Conservation (phyloP, 805 yeast species). For the Saccharomycopsis fermentans region DNA sequence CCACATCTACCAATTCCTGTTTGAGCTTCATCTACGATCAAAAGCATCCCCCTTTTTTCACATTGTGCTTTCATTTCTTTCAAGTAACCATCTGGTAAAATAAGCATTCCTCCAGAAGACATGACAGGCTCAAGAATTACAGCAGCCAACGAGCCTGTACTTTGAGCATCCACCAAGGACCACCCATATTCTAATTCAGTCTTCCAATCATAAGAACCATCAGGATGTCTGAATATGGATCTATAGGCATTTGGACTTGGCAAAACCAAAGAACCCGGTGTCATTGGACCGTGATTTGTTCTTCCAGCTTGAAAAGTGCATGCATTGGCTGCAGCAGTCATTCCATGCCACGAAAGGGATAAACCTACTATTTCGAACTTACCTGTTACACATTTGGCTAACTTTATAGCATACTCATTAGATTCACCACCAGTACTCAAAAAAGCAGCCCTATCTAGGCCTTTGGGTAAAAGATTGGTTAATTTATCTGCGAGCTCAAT, state of each 20-base stretch:
- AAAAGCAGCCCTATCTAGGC: slow-evolving; percentile 22
- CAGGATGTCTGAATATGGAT: slow-evolving; percentile 23
- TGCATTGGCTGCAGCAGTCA: slow-evolving; percentile 24
- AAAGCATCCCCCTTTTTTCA: slow-evolving; percentile 33
- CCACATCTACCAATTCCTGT: slow-evolving; percentile 48
- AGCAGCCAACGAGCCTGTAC: slow-evolving; percentile 37
- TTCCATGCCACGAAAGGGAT: slow-evolving; percentile 25
- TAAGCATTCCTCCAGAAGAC: slow-evolving; percentile 45
- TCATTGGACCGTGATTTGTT: slow-evolving; percentile 23
- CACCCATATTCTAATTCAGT: slow-evolving; percentile 24
- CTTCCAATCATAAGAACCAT: slow-evolving; percentile 25
- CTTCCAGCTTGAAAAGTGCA: slow-evolving; percentile 24
- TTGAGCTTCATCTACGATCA: slow-evolving; percentile 47
- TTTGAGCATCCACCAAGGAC: slow-evolving; percentile 22
- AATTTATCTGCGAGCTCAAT: slow-evolving; percentile 24
- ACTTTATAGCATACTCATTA: slow-evolving; percentile 27
- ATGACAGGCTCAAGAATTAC: slow-evolving; percentile 42
- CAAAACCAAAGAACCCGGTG: slow-evolving; percentile 23
- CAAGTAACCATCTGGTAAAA: slow-evolving; percentile 26
- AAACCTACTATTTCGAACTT: slow-evolving; percentile 24
- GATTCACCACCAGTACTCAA: slow-evolving; percentile 27
- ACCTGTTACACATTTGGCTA: slow-evolving; percentile 24
- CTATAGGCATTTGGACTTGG: slow-evolving; percentile 25
- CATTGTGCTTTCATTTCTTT: slow-evolving; percentile 23
- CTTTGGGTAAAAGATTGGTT: slow-evolving; percentile 20